phyloP scores from a whole-genome alignment of 257 asterid genomes.

The Datura wrightii region DNA sequence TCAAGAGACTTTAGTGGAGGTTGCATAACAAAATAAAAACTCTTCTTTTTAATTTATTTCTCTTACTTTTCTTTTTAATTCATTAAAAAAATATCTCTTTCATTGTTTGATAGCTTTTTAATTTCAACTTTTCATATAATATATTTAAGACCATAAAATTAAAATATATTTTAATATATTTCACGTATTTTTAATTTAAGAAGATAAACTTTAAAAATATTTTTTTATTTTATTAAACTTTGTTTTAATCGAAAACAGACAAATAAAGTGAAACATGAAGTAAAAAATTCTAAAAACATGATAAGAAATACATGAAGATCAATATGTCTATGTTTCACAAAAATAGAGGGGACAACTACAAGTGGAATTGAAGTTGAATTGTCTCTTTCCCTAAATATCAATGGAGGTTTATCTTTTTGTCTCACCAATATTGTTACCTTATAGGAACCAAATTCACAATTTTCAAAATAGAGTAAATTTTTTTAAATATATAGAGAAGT shows the following conservation, averaged over 20 bases:
- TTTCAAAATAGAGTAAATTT: not conserved
- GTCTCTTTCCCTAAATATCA: not conserved
- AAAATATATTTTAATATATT: no score
- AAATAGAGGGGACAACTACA: slow-evolving; percentile 13
- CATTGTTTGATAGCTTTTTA: no score
- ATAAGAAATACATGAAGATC: not conserved
- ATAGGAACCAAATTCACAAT: not conserved
- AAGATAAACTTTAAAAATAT: no score
- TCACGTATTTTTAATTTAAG: no score
- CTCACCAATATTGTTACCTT: not conserved
- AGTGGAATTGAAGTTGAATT: slow-evolving; percentile 2
- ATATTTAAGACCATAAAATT: no score
- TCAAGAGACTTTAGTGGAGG: not conserved
- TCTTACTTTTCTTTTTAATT: no score
- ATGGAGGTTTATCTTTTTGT: not conserved
- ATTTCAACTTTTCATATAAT: no score
- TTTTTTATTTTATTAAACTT: no score
- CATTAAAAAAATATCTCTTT: no score
- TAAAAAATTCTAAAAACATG: not conserved
- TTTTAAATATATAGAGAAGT: not conserved
- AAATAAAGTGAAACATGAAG: no score
- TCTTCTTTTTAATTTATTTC: no score
- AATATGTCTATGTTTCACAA: not conserved
- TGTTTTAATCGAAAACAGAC: no score
- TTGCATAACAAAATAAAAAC: not conserved